phyloP scores from a whole-genome alignment of 768 basidiomycete species.

The Mycena indigotica region DNA sequence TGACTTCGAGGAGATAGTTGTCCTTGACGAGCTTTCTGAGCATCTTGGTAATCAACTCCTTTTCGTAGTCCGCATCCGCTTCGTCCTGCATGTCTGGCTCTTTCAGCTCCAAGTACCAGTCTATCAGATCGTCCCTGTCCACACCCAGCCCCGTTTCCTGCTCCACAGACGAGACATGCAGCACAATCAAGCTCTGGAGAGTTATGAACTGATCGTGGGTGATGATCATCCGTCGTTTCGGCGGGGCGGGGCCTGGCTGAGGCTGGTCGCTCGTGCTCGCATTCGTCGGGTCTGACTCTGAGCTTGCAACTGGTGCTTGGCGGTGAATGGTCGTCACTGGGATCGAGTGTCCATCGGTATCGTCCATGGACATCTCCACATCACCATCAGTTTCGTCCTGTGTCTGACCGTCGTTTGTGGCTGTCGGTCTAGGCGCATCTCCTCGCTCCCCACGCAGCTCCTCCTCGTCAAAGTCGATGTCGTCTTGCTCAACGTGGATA shows the following conservation, averaged over 20 bases:
- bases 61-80: slow-evolving; percentile 88
- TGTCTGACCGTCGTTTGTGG: slow-evolving; percentile 33
- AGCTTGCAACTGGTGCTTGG: slow-evolving; percentile 26
- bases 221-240: slow-evolving; percentile 83
- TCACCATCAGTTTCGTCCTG: slow-evolving; percentile 56
- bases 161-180: slow-evolving; percentile 80
- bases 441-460: slow-evolving; percentile 62
- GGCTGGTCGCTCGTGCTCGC: slow-evolving; percentile 38
- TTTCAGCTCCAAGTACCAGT: slow-evolving; percentile 93
- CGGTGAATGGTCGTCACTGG: slow-evolving; percentile 33
- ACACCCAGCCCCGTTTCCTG: slow-evolving; percentile 73
- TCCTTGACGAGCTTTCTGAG: slow-evolving; percentile 91
- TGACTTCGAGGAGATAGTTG: slow-evolving; percentile 80
- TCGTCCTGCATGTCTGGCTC: slow-evolving; percentile 78
- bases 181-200: slow-evolving; percentile 84
- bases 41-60: slow-evolving; percentile 87
- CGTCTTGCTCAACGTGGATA: slow-evolving; percentile 99
- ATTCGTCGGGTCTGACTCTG: slow-evolving; percentile 44
- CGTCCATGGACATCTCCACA: slow-evolving; percentile 55
- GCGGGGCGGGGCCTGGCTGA: slow-evolving; percentile 46
- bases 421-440: slow-evolving; percentile 36
- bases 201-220: slow-evolving; percentile 95
- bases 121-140: slow-evolving; percentile 88
- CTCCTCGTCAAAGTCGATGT: slow-evolving; percentile 96
- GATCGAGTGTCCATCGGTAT: slow-evolving; percentile 53